Evolutionary conservation across 305 asterid species (phyloP).

Genomic region (Fraxinus paxiana): DNA sequence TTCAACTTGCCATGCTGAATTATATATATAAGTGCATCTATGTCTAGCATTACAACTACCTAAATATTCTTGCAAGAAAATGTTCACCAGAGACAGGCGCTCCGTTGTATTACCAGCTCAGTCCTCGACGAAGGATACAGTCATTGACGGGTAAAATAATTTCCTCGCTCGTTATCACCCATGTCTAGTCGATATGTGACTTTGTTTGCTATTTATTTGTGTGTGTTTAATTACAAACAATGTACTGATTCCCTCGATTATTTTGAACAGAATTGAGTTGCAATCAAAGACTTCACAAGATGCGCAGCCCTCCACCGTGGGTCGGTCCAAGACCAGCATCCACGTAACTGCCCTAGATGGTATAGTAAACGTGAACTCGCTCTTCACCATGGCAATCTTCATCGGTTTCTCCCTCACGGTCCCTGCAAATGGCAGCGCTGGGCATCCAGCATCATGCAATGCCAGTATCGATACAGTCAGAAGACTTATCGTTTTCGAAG

Average conservation of each 20-base stretch:
- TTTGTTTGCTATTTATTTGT: background rate
- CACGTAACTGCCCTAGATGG: conserved; percentile 36
- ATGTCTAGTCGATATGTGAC: background rate
- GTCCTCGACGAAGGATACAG: background rate
- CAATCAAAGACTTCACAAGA: background rate
- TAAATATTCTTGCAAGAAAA: background rate
- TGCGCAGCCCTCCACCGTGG: conserved; percentile 11
- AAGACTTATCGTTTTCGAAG: conserved; percentile 27
- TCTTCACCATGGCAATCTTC: conserved; percentile 38
- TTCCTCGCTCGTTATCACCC: background rate
- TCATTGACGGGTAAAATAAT: background rate
- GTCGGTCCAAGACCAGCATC: conserved; percentile 12
- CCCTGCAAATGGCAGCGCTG: conserved; percentile 6
- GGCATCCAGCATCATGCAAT: conserved; percentile 1
- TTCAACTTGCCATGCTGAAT: background rate
- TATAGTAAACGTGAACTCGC: conserved; percentile 33
- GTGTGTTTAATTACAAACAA: background rate
- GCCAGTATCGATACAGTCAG: conserved; percentile 10
- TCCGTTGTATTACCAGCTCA: background rate
- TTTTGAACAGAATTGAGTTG: background rate
- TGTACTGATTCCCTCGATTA: background rate
- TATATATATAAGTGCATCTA: background rate
- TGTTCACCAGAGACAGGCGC: background rate
- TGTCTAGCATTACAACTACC: background rate
- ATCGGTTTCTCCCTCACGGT: conserved; percentile 25